Base-by-base conservation (phyloP, 768 basidiomycete genomes). In the Cystoderma amianthinum region DNA sequence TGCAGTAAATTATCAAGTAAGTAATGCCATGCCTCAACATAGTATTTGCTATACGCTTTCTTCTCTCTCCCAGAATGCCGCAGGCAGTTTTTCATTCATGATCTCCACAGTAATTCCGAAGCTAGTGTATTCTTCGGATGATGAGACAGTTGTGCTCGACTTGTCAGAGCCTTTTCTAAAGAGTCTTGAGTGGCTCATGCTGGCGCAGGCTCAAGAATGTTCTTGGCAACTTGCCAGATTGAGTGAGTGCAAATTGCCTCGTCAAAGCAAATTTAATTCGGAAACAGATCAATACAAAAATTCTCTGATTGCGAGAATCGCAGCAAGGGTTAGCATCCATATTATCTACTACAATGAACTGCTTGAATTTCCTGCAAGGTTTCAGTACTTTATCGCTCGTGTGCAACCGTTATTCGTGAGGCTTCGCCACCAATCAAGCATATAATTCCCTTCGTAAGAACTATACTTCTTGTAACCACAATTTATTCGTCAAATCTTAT, bases 191-290 rank as follows among this genome's bases (percentile, higher is more conserved):
- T 75, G 62, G 48, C 72, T 97, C 42, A 84, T 91, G 78, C 72
- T 94, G 3, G 92, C 92, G 1, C 91, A 97, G 60, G 94, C 93
- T 1, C 95, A 98, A 50, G 96, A 99, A 63, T 95, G 90, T 55
- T 90, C 82, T 32, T 98, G 94, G 94, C 93, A 95, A 56, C 76
- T 85, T 49, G 93, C 93, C 12, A 82, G 85, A 54, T 62, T 88
- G 44, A 87, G 92, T 90, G 51, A 51, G 71, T 24, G 43, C 41
- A 19, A 48, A 23, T n/a, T 15, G 18, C 41, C 32, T 12, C 15
- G 33, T n/a, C n/a, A n/a, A n/a, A 41, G 42, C 51, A 47, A 19
- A 49, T 10, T 38, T 9, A 10, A 39, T 48, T 33, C 41, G 44
- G 36, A 38, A 23, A 43, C 48, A 78, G 74, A 75, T 55, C 76